Conservation (phyloP, 2,329 filamentous ascomycete species). For the Pseudocercospora pini-densiflorae region DNA sequence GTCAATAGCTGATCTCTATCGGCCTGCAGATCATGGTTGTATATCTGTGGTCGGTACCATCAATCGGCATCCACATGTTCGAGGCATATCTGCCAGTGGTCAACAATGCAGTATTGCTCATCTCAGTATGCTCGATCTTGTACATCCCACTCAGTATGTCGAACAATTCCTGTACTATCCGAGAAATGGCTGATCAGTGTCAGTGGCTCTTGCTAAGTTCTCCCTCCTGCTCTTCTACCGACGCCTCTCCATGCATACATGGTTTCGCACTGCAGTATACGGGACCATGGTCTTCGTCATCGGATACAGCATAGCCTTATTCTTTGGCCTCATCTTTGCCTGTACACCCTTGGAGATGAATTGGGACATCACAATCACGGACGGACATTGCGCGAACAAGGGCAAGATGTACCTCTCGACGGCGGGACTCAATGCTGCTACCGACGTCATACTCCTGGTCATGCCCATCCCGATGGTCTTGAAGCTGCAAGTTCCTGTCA, state of each 20-base stretch:
- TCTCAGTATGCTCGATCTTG: constrained; percentile 19
- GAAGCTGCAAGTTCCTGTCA: constrained; percentile 7
- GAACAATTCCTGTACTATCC: background rate
- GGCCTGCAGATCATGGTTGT: constrained; percentile 21
- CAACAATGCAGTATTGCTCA: constrained; percentile 14
- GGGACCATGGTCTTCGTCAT: constrained; percentile 17
- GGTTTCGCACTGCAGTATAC: constrained; percentile 22
- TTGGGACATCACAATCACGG: constrained; percentile 23
- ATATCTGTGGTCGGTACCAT: constrained; percentile 11
- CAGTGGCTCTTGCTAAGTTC: constrained; percentile 24
- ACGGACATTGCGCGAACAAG: constrained; percentile 20
- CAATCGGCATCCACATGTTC: constrained; percentile 24
- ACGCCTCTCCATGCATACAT: constrained; percentile 18
- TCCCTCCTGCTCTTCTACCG: constrained; percentile 24
- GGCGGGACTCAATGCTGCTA: constrained; percentile 24
- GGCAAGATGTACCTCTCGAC: constrained; percentile 23
- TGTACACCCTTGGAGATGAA: constrained; percentile 20
- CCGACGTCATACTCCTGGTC: constrained; percentile 24
- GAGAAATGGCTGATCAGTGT: background rate
- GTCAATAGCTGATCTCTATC: constrained; percentile 21
- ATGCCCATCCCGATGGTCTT: constrained; percentile 18
- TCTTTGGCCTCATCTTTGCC: constrained; percentile 20
- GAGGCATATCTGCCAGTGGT: constrained; percentile 9
- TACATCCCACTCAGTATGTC: constrained; percentile 14
- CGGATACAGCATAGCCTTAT: constrained; percentile 16